Percentiles rank a stretch among this genome's conserved stretches.
These are phyloP conservation scores for Nannochloris sp. DNA, from an alignment of 139 green algal genomes.

Conservation along the genomic window DNA sequence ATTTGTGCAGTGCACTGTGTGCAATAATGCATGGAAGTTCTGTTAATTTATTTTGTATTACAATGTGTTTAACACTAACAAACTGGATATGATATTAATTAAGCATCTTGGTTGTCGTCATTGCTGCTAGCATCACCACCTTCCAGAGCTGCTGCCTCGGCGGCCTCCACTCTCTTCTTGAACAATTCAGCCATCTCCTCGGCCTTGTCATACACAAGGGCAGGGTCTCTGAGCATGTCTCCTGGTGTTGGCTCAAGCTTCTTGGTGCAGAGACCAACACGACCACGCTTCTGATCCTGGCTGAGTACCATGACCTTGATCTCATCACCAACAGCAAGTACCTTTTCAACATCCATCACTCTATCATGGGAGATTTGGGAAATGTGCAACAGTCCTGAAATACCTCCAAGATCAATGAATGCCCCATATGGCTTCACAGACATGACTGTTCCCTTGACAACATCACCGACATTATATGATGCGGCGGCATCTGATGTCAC, in stretches of 20 bases:
- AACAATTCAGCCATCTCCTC: slow-evolving; percentile 91
- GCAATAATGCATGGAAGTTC: slow-evolving; percentile 89
- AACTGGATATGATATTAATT: background rate
- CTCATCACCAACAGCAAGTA: slow-evolving; percentile 77
- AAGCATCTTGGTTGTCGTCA: background rate
- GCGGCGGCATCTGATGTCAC: slow-evolving; percentile 1
- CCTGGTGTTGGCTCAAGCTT: slow-evolving; percentile 94
- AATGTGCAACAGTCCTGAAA: slow-evolving; percentile 93
- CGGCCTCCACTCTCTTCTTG: slow-evolving; percentile 20
- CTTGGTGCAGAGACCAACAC: slow-evolving; percentile 90
- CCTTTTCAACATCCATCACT: slow-evolving; percentile 82
- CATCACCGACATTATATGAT: slow-evolving; percentile 68
- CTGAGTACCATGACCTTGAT: slow-evolving; percentile 97
- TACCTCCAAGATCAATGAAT: slow-evolving; percentile 91
- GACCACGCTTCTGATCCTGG: slow-evolving; percentile 75
- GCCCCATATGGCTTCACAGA: slow-evolving; percentile 91
- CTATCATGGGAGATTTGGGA: slow-evolving; percentile 91
- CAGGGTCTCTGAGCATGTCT: slow-evolving; percentile 90
- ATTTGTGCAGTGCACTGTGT: slow-evolving; percentile 73
- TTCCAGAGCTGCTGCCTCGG: slow-evolving; percentile 14
- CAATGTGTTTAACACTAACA: background rate
- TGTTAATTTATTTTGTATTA: slow-evolving; percentile 41
- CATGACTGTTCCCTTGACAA: slow-evolving; percentile 83
- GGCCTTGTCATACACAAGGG: slow-evolving; percentile 86
- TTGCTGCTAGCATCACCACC: background rate